A percentile compares a stretch with the other conserved stretches of the same genome.
phyloP scores from a whole-genome alignment of 1,284 basidiomycete genomes.

The Puccinia novopanici region DNA sequence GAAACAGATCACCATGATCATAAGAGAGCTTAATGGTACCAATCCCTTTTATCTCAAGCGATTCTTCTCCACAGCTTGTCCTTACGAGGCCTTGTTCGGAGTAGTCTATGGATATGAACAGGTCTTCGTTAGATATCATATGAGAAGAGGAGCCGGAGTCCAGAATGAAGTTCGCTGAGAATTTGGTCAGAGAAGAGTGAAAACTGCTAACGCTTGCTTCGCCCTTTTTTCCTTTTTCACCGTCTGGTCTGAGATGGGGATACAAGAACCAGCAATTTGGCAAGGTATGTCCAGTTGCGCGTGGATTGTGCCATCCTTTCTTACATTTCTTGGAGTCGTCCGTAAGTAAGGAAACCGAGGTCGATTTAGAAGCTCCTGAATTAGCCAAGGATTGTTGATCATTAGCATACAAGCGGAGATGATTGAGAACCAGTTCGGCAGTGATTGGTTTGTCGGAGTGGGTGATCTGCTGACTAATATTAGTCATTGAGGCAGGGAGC shows the following conservation, averaged over 20 bases:
- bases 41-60: too few relatives aligned
- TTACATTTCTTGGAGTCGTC: background rate
- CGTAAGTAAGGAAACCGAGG: background rate
- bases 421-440: background rate
- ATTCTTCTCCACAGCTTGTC: background rate
- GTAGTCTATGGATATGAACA: too few relatives aligned
- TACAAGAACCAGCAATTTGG: background rate
- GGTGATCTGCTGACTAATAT: background rate
- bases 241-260: background rate
- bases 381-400: background rate
- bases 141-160: too few relatives aligned
- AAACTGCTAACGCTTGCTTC: too few relatives aligned
- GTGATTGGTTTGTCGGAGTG: background rate
- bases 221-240: too few relatives aligned
- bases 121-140: too few relatives aligned
- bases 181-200: too few relatives aligned
- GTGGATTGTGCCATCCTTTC: background rate
- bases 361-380: background rate
- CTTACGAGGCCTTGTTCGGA: background rate
- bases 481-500: background rate
- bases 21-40: too few relatives aligned
- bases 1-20: background rate
- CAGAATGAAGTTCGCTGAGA: too few relatives aligned
- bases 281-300: background rate
- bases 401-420: background rate